Conservation (phyloP, 768 basidiomycete species). For the Boletus insuetus region DNA sequence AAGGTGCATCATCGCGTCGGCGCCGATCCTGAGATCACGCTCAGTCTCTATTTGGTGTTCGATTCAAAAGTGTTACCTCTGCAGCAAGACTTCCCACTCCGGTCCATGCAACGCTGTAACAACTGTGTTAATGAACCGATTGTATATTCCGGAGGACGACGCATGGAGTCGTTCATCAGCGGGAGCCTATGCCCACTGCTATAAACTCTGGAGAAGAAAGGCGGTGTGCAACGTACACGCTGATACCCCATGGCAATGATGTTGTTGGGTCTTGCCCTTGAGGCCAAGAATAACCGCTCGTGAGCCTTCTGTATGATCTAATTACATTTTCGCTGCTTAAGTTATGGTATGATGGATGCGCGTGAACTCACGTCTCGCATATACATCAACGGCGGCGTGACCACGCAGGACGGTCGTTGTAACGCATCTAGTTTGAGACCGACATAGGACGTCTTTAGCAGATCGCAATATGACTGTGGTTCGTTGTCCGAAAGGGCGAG, state of each 20-base stretch:
- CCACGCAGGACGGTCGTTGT: slow-evolving; percentile 25
- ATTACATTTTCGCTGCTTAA: neutral
- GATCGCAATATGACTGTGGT: slow-evolving; percentile 26
- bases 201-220: neutral
- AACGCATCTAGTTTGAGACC: slow-evolving; percentile 31
- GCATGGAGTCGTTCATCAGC: slow-evolving; percentile 39
- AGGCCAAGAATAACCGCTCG: slow-evolving; percentile 44
- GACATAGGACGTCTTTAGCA: slow-evolving; percentile 50
- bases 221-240: slow-evolving; percentile 37
- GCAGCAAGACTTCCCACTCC: slow-evolving; percentile 65
- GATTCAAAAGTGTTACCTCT: slow-evolving; percentile 42
- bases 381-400: slow-evolving; percentile 41
- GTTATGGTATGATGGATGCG: neutral
- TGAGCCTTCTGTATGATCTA: slow-evolving; percentile 66
- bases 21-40: slow-evolving; percentile 58
- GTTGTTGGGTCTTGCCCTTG: slow-evolving; percentile 44
- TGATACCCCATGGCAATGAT: slow-evolving; percentile 68
- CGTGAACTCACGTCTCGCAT: slow-evolving; percentile 50
- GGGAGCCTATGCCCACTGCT: slow-evolving; percentile 12
- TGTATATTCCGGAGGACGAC: slow-evolving; percentile 46
- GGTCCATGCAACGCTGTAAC: slow-evolving; percentile 60
- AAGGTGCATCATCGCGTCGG: slow-evolving; percentile 73
- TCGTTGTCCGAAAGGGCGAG: slow-evolving; percentile 19
- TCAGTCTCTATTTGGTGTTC: neutral
- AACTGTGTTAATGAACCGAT: slow-evolving; percentile 72